phyloP scores from a whole-genome alignment of 2,329 filamentous ascomycete species.

The Aspergillus amoenus region DNA sequence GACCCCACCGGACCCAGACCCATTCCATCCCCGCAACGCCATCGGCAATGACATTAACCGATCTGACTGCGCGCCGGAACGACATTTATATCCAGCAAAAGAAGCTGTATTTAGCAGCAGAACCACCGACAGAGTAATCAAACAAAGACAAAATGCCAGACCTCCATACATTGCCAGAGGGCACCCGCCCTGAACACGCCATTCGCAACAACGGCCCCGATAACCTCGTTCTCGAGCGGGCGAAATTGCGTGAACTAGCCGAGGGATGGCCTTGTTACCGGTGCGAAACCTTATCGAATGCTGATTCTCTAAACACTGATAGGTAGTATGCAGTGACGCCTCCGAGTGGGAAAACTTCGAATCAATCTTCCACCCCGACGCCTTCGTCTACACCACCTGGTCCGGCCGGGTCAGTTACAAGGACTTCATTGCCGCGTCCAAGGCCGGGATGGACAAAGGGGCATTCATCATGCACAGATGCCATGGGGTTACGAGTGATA shows the following conservation, averaged over 20 bases:
- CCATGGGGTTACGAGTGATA: conserved; percentile 46
- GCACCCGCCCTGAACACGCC: conserved; percentile 38
- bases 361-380: conserved; percentile 51
- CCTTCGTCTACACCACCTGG: conserved; percentile 54
- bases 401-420: conserved; percentile 43
- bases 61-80: no score
- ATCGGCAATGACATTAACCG: no score
- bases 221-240: conserved; percentile 45
- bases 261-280: conserved; percentile 53
- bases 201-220: conserved; percentile 51
- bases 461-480: conserved; percentile 59
- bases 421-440: conserved; percentile 52
- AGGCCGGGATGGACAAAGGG: conserved; percentile 51
- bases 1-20: no score
- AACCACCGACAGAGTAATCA: no score
- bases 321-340: conserved; percentile 30
- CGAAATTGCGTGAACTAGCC: conserved; percentile 50
- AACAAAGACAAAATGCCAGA: conserved; percentile 21
- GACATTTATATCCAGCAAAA: no score
- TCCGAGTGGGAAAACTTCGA: conserved; percentile 55
- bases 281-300: neutral
- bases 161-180: conserved; percentile 37
- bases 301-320: neutral
- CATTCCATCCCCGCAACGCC: no score
- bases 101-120: no score